Evolutionary conservation across 2,329 filamentous ascomycete species (phyloP), one percentile per base, ranked within the genome.

Genomic region (Stemphylium beticola): DNA sequence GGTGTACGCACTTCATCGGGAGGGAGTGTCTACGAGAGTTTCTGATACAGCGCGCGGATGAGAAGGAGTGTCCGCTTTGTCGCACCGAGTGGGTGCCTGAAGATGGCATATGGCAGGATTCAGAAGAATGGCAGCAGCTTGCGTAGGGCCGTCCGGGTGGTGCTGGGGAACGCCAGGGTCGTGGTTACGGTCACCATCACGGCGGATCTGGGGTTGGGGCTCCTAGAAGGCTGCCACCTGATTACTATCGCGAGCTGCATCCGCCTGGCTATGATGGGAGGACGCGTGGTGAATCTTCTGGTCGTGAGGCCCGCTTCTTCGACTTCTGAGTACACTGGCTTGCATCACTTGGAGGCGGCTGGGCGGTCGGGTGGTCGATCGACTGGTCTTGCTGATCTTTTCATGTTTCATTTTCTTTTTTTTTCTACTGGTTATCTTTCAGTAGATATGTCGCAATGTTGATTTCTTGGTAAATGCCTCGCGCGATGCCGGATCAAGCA

Each of bases 1-100:
- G 53, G 1, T 69, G 67, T 36, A 47, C 20, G 3, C 67, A 69
- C 36, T 14, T 62, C 5, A 53, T 68, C 15, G 62, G 67, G 4
- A 17, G 43, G 4, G 26, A 42, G 2, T 69, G 64, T 37, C 45
- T 68, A 4, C 32, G 45, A 5, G 37, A 46, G 2, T 44, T 64
- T 2, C 46, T 69, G 4, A 36, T 26, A 4, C 37, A 17, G 3
- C 18, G 54, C 4, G 50, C 55, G 4, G 38, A 39, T 14, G 12
- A 44, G 1, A 40, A 61, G 32, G 41, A 36, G 10, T 67, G 65
- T 36, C 64, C 59, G 7, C 26, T 67, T 1, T 67, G 65, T 37
- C 60, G 64, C 9, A 50, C 59, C 2, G 42, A 57, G 18, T 68
- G 61, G 58, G 33, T 61, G 26, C 17, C 18, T 1, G 45, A 43